phyloP scores from a whole-genome alignment of 345 rosid species.

The Rubroshorea leprosula region DNA sequence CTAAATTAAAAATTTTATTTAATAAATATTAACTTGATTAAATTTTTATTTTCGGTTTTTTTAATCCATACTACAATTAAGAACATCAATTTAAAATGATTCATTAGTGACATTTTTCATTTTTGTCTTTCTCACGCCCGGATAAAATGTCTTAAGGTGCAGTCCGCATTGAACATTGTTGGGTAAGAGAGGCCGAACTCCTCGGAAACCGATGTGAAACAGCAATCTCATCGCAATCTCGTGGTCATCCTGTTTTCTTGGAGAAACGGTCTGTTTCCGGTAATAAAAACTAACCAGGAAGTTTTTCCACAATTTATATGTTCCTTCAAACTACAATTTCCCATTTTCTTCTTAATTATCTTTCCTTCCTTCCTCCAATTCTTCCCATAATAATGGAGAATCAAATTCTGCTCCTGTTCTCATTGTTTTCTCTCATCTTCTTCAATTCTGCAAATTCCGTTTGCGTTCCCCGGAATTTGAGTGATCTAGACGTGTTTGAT shows the following conservation, averaged over 20 bases:
- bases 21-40: no score
- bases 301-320: neutral
- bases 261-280: neutral
- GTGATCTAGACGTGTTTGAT: no score
- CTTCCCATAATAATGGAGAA: neutral
- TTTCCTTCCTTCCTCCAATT: neutral
- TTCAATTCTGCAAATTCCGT: conserved; percentile 10
- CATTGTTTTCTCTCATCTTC: conserved; percentile 5
- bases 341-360: neutral
- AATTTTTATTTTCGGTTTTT: no score
- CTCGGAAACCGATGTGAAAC: no score
- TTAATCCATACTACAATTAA: no score
- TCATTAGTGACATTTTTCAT: no score
- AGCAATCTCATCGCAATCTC: neutral
- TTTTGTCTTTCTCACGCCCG: no score
- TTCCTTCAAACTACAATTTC: neutral
- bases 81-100: no score
- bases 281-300: neutral
- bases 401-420: conserved; percentile 9
- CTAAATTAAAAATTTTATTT: no score
- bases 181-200: no score
- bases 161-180: no score
- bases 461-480: conserved; percentile 4
- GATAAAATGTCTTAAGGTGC: no score
- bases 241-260: conserved; percentile 14